Conservation (phyloP, 768 basidiomycete genomes). For the Boletus tylopilopsis region DNA sequence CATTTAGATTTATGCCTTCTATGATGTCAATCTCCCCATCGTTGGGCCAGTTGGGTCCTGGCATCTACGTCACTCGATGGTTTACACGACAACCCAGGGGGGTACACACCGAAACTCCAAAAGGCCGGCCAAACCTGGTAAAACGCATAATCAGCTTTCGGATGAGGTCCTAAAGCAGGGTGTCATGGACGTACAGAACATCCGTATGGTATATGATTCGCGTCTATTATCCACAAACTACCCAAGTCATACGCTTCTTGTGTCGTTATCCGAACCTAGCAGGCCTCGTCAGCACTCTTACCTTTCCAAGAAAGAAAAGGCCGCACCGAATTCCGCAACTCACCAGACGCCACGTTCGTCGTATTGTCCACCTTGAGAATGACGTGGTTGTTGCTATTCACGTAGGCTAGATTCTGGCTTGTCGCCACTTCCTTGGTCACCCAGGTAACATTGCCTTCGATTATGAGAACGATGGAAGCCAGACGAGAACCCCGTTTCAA, state of each 20-base stretch:
- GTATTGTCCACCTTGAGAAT: conserved; percentile 75
- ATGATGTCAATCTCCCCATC: conserved; percentile 59
- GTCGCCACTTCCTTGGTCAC: conserved; percentile 45
- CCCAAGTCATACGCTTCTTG: conserved; percentile 41
- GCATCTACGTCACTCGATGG: neutral
- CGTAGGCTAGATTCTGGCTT: conserved; percentile 49
- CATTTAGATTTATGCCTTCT: conserved; percentile 53
- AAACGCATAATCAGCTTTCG: neutral
- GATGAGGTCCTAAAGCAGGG: neutral
- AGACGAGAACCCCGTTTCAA: conserved; percentile 7
- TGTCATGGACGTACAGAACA: conserved; percentile 42
- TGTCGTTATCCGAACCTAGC: conserved; percentile 44
- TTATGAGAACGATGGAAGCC: neutral
- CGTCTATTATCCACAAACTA: conserved; percentile 45
- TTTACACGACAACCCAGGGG: neutral
- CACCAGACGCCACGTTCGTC: conserved; percentile 46
- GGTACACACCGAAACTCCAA: conserved; percentile 27
- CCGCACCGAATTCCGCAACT: conserved; percentile 57
- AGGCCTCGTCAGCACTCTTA: neutral
- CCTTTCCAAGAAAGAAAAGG: neutral
- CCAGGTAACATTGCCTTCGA: conserved; percentile 61
- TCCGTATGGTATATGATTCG: conserved; percentile 51
- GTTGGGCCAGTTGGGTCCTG: conserved; percentile 37
- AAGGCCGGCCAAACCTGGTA: conserved; percentile 31
- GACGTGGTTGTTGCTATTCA: conserved; percentile 58